A percentile compares a stretch with the other conserved stretches of the same genome.
These are phyloP conservation scores for Lentinula lateritia DNA, from an alignment of 768 basidiomycete species.

Conservation along the genomic window DNA sequence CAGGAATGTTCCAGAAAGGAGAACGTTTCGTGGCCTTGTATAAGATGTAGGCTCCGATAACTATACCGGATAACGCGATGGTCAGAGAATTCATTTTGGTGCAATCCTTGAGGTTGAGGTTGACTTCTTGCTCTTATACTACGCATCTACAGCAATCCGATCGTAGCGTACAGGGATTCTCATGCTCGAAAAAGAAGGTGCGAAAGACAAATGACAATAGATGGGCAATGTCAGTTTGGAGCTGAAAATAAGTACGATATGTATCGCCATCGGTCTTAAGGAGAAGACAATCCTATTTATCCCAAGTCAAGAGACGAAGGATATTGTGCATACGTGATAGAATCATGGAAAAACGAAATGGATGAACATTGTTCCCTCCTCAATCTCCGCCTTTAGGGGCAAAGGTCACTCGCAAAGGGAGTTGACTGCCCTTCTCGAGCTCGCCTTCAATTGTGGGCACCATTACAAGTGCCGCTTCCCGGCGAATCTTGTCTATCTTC, in stretches of 20 bases:
- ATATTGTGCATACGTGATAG: neutral
- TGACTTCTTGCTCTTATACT: too few relatives aligned
- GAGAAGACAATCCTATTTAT: neutral
- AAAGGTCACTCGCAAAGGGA: constrained; percentile 32
- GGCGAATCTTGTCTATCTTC: constrained; percentile 26
- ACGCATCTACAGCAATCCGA: too few relatives aligned
- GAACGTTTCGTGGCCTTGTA: neutral
- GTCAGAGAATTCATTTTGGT: neutral
- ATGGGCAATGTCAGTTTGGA: too few relatives aligned
- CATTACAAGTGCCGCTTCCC: constrained; percentile 36
- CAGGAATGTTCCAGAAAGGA: constrained; percentile 4
- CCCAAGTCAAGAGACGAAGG: neutral
- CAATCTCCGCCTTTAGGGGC: constrained; percentile 19
- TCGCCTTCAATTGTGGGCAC: constrained; percentile 37
- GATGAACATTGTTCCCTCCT: neutral
- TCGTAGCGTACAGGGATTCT: too few relatives aligned
- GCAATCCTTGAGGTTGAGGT: neutral
- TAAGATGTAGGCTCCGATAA: neutral
- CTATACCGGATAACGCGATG: neutral
- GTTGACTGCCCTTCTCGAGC: constrained; percentile 33
- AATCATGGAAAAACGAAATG: neutral
- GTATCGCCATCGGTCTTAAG: neutral
- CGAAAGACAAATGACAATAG: too few relatives aligned
- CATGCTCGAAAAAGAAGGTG: too few relatives aligned
- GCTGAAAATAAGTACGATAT: too few relatives aligned